A percentile compares a stretch with the other conserved stretches of the same genome.
These are phyloP conservation scores for Neurospora sp. DNA, from an alignment of 495 filamentous ascomycete genomes.

Conservation along the genomic window DNA sequence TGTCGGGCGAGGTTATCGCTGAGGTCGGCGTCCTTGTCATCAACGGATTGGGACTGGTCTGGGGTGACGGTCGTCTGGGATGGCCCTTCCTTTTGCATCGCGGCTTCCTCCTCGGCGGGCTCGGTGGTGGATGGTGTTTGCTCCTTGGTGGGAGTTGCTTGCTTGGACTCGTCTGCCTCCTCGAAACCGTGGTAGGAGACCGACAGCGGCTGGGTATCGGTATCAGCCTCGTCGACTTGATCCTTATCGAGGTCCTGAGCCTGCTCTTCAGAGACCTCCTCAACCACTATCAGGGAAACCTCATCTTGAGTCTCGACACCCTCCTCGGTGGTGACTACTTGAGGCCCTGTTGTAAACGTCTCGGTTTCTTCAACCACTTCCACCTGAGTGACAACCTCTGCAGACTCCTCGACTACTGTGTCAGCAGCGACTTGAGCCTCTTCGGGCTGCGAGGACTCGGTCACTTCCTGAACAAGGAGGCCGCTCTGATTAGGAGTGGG, in stretches of 20 bases:
- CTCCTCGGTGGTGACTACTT: neutral
- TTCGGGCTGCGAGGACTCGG: neutral
- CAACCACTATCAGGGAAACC: neutral
- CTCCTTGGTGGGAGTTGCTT: neutral
- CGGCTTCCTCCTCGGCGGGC: constrained; percentile 9
- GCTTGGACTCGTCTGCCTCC: constrained; percentile 2
- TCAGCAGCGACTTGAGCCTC: neutral
- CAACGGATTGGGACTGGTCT: neutral
- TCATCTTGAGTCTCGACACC: constrained; percentile 1
- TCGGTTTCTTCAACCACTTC: neutral
- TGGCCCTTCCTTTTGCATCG: neutral
- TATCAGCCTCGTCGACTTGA: neutral
- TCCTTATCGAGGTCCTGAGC: neutral
- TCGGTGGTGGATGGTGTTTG: neutral
- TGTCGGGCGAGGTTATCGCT: constrained; percentile 28
- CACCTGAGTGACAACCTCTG: neutral
- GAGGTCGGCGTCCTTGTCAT: constrained; percentile 11
- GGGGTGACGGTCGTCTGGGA: neutral
- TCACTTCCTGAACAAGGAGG: neutral
- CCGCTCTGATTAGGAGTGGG: neutral
- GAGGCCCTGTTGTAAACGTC: neutral
- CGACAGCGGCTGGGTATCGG: neutral
- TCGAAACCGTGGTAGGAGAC: neutral
- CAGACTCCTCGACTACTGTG: neutral
- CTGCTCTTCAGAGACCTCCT: neutral